phyloP scores from a whole-genome alignment of 2,329 filamentous ascomycete genomes.

The Sporothrix dimorphospora region DNA sequence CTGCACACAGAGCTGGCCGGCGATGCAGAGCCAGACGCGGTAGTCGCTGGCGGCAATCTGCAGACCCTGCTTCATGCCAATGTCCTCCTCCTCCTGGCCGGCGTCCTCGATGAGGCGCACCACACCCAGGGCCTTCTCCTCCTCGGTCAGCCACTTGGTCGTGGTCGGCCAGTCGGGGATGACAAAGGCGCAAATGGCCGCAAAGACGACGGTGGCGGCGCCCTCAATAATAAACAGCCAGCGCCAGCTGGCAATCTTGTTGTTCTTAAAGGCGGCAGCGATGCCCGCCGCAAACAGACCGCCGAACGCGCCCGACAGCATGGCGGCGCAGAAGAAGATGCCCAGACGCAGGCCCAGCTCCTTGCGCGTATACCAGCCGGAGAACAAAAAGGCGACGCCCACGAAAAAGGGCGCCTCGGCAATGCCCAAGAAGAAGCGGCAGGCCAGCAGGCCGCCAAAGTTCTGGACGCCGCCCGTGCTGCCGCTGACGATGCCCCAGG shows the following conservation, averaged over 20 bases:
- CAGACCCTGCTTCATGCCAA: constrained; percentile 52
- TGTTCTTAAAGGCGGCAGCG: constrained; percentile 58
- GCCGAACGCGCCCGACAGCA: constrained; percentile 63
- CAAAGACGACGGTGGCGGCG: constrained; percentile 53
- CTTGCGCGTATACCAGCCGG: constrained; percentile 68
- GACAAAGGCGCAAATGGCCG: constrained; percentile 52
- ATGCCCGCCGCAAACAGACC: constrained; percentile 63
- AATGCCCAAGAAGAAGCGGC: constrained; percentile 26
- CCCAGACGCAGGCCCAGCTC: constrained; percentile 59
- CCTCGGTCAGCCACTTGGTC: constrained; percentile 60
- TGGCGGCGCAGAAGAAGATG: constrained; percentile 62
- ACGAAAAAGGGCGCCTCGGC: constrained; percentile 22
- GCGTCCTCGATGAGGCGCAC: constrained; percentile 59
- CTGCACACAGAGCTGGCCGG: constrained; percentile 38
- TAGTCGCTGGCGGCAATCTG: constrained; percentile 63
- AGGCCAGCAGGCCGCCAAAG: constrained; percentile 27
- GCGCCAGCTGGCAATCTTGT: constrained; percentile 60
- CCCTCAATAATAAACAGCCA: constrained; percentile 65
- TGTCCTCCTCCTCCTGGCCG: constrained; percentile 58
- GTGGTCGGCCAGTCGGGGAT: constrained; percentile 61
- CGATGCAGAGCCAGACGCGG: constrained; percentile 60
- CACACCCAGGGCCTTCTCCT: constrained; percentile 60
- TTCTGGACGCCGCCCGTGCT: constrained; percentile 30
- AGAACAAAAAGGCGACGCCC: constrained; percentile 48
- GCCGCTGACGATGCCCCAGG: constrained; percentile 38